phyloP scores from a whole-genome alignment of 352 stramenopile species.

The Pilasporangium apinafurcum region DNA sequence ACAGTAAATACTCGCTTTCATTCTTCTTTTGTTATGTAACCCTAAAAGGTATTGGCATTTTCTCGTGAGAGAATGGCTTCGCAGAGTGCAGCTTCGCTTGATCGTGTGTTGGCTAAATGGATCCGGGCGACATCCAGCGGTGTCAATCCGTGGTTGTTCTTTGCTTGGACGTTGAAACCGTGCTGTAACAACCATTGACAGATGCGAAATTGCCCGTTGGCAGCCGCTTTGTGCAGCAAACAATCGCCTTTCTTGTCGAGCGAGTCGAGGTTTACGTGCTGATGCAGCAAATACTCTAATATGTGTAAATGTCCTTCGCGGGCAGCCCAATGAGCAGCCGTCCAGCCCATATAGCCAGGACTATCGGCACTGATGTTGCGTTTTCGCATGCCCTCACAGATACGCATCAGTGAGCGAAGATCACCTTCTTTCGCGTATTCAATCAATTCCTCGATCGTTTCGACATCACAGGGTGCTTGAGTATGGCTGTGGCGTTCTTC shows the following conservation, averaged over 20 bases:
- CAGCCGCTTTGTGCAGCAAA: slow-evolving; percentile 66
- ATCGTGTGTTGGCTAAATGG: slow-evolving; percentile 21
- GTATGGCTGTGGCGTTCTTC: slow-evolving; percentile 2
- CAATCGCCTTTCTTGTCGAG: slow-evolving; percentile 64
- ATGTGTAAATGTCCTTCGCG: slow-evolving; percentile 56
- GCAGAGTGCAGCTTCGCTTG: slow-evolving; percentile 34
- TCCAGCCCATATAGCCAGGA: slow-evolving; percentile 70
- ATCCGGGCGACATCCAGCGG: slow-evolving; percentile 58
- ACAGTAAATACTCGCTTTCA: too few relatives aligned
- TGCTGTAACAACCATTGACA: slow-evolving; percentile 66
- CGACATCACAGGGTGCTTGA: slow-evolving; percentile 17
- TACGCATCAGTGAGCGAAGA: slow-evolving; percentile 32
- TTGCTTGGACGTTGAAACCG: slow-evolving; percentile 53
- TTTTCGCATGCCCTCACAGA: slow-evolving; percentile 26
- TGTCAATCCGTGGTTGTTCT: slow-evolving; percentile 63
- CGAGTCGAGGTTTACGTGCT: slow-evolving; percentile 52
- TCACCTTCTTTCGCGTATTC: slow-evolving; percentile 61
- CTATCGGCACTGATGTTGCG: slow-evolving; percentile 41
- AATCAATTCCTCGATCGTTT: slow-evolving; percentile 55
- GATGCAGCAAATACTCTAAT: slow-evolving; percentile 43
- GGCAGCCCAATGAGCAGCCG: slow-evolving; percentile 65
- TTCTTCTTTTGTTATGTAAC: neutral
- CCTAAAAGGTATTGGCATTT: slow-evolving; percentile 28
- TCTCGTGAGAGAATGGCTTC: slow-evolving; percentile 42
- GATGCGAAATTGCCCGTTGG: slow-evolving; percentile 54